Percentiles rank a stretch among this genome's conserved stretches.
These are phyloP conservation scores for Fraxinus velutina DNA, from an alignment of 305 asterid genomes.

Conservation along the genomic window DNA sequence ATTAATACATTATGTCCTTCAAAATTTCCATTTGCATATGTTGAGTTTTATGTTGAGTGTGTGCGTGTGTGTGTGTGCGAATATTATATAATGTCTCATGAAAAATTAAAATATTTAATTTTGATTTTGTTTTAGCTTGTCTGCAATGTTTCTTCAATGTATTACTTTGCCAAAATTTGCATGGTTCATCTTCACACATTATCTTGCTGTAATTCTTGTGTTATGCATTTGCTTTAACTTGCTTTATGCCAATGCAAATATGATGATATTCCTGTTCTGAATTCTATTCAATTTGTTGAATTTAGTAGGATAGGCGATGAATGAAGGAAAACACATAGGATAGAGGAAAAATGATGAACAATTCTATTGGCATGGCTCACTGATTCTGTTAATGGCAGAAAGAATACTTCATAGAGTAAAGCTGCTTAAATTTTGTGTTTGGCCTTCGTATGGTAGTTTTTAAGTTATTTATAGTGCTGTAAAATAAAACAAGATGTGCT, in stretches of 20 bases:
- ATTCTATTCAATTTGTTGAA: neutral
- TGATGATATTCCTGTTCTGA: neutral
- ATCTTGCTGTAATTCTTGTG: neutral
- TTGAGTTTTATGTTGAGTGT: neutral
- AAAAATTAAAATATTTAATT: neutral
- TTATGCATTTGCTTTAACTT: neutral
- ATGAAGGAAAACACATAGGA: neutral
- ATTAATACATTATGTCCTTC: neutral
- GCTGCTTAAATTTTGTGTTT: neutral
- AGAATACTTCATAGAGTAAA: neutral
- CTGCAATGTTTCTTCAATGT: neutral
- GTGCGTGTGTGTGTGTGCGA: neutral
- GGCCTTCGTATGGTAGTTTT: neutral
- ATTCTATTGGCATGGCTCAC: neutral
- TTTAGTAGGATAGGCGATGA: neutral
- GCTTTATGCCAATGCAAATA: neutral
- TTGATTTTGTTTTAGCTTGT: neutral
- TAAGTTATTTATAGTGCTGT: neutral
- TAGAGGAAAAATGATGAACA: neutral
- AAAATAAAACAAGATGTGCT: neutral
- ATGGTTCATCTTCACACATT: neutral
- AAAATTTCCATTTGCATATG: neutral
- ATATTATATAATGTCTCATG: neutral
- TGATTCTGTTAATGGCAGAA: neutral
- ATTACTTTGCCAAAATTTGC: neutral